Evolutionary conservation across 2,329 filamentous ascomycete species (phyloP), one percentile per base, ranked within the genome.

Genomic region (Cladophialophora chaetospira): DNA sequence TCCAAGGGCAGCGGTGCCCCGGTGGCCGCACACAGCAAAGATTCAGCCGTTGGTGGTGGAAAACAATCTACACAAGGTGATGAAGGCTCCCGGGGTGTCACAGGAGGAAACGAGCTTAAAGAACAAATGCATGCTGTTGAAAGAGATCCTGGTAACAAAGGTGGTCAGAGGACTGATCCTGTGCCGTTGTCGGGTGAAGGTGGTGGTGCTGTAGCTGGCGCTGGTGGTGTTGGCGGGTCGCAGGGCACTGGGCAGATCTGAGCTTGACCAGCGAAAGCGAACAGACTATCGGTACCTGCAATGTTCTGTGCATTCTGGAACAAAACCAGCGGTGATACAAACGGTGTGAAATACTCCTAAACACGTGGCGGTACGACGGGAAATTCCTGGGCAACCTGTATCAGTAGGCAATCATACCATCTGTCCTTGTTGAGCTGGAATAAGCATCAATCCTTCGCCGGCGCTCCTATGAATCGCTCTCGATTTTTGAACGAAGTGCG

Each of bases 141-240:
- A 23, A 38, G 36, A 2, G 55, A 53, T 19, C 44, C 29, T 4
- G 60, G 47, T 2, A 23, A 43, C 3, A 63, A 60, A 33, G 59
- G 59, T 35, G 35, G 58, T 11, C 47, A 60, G 47, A 36, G 60
- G 26, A 63, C 44, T 9, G 60, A 63, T 21, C 57, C 57, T 8
- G 47, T 40, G n/a, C 49, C 57, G 2, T 21, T 50, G 17, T 33
- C 21, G 4, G 21, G 50, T 28, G 54, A 44, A 3, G 47, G 33
- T 6, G 44, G 23, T 17, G 45, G n/a, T n/a, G n/a, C n/a, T 23
- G 4, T 55, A 56, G 51, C 51, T 54, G 9, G 60, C n/a, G n/a
- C 57, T 19, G 45, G 57, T 28, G 60, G 60, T 10, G 11, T 25
- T 26, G 48, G 42, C n/a, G 51, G 51, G 2, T 9, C 53, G 33